phyloP scores from a whole-genome alignment of 192 early-diverging fungal genomes.

The Dispira simplex region DNA sequence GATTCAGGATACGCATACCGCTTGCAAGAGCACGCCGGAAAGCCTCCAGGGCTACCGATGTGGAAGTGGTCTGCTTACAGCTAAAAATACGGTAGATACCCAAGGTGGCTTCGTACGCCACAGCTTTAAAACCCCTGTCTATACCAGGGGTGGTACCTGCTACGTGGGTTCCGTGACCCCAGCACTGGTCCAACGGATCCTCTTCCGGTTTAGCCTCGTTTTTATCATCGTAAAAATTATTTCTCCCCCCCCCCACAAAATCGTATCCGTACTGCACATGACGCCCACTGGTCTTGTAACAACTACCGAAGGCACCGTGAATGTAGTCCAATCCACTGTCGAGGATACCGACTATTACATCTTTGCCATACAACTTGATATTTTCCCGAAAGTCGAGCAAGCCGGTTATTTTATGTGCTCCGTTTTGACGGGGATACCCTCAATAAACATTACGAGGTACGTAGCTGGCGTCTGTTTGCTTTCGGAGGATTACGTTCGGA shows the following conservation, averaged over 20 bases:
- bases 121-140: constrained; percentile 46
- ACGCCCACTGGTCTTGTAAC: no score
- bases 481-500: no score
- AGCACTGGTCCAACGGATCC: constrained; percentile 38
- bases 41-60: constrained; percentile 57
- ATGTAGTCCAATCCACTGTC: no score
- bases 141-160: constrained; percentile 58
- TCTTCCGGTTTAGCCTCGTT: constrained; percentile 26
- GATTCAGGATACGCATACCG: constrained; percentile 67
- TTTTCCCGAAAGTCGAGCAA: no score
- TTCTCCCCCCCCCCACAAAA: no score
- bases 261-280: no score
- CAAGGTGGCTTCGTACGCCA: constrained; percentile 66
- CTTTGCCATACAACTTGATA: constrained; percentile 8
- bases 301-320: no score
- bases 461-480: no score
- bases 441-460: no score
- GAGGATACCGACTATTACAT: no score
- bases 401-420: no score
- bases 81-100: constrained; percentile 74
- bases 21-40: constrained; percentile 52
- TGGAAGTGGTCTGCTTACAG: constrained; percentile 51
- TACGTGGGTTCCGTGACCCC: constrained; percentile 50
- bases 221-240: constrained; percentile 23
- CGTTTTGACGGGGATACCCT: no score